A percentile compares a stretch with the other conserved stretches of the same genome.
Conservation (phyloP, 257 asterid genomes). For the Verbena officinalis region DNA sequence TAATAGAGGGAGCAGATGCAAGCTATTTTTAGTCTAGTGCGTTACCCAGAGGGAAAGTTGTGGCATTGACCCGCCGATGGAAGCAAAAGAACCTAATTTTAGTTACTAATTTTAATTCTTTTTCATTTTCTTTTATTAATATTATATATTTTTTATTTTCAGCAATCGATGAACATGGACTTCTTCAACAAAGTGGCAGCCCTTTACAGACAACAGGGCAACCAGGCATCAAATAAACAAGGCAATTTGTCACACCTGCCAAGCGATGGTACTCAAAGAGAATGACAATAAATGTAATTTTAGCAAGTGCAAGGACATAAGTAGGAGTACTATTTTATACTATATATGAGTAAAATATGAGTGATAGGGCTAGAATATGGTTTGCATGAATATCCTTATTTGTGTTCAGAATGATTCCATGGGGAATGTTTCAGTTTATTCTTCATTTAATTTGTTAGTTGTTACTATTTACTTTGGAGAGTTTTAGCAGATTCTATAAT, state of each 20-base stretch:
- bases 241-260: slow-evolving; percentile 31
- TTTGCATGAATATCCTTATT: background rate
- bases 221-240: slow-evolving; percentile 36
- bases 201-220: slow-evolving; percentile 48
- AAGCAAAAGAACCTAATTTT: no score
- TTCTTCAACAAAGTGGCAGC: slow-evolving; percentile 66
- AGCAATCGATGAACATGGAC: slow-evolving; percentile 75
- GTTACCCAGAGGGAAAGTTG: no score
- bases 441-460: slow-evolving; percentile 14
- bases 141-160: slow-evolving; percentile 4
- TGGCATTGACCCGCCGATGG: no score
- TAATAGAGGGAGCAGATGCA: no score
- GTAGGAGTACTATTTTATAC: background rate
- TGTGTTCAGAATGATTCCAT: background rate
- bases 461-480: no score
- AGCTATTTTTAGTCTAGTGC: no score
- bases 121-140: no score
- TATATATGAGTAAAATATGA: background rate
- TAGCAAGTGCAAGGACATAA: background rate
- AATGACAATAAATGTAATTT: slow-evolving; percentile 16
- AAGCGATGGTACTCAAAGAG: slow-evolving; percentile 39
- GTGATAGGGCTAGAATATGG: background rate
- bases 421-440: background rate
- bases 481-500: no score
- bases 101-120: no score